These are phyloP conservation scores for Acacia melanoxylon DNA, from an alignment of 306 rosid species.

Conservation along the genomic window DNA sequence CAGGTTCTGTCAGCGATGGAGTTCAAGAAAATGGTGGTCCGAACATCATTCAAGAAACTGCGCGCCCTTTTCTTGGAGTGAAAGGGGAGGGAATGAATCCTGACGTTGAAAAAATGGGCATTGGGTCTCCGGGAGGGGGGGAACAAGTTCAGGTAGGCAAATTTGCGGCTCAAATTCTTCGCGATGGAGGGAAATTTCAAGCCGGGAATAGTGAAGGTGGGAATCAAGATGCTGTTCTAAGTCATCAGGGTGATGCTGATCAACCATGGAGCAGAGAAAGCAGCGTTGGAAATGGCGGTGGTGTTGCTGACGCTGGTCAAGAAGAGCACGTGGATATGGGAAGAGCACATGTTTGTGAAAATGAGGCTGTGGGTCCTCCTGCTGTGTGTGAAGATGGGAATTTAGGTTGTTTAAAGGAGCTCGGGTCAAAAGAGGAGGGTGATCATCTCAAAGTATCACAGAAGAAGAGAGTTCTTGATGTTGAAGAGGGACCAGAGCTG, in stretches of 20 bases:
- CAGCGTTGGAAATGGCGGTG: constrained; percentile 27
- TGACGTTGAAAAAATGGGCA: constrained; percentile 23
- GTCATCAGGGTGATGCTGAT: background rate
- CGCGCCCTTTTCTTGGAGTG: constrained; percentile 34
- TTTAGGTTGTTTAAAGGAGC: constrained; percentile 20
- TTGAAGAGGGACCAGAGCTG: constrained; percentile 22
- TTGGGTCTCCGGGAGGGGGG: constrained; percentile 32
- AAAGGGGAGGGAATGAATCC: constrained; percentile 23
- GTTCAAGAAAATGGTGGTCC: constrained; percentile 5
- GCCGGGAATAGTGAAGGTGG: constrained; percentile 26
- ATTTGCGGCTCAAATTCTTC: constrained; percentile 29
- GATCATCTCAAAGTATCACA: background rate
- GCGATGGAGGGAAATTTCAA: constrained; percentile 30
- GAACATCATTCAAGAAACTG: constrained; percentile 29
- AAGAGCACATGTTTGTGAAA: constrained; percentile 16
- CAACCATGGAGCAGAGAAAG: constrained; percentile 29
- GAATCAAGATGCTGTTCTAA: constrained; percentile 12
- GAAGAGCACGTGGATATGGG: background rate
- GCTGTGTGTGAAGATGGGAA: constrained; percentile 17
- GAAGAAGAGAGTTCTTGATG: background rate
- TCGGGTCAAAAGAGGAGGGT: background rate
- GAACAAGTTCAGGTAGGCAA: constrained; percentile 22
- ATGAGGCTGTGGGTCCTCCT: constrained; percentile 23
- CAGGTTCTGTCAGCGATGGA: constrained; percentile 22
- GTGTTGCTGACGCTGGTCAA: constrained; percentile 21